These are phyloP conservation scores for Lithohypha guttulata DNA, from an alignment of 2,329 filamentous ascomycete species.

Conservation along the genomic window DNA sequence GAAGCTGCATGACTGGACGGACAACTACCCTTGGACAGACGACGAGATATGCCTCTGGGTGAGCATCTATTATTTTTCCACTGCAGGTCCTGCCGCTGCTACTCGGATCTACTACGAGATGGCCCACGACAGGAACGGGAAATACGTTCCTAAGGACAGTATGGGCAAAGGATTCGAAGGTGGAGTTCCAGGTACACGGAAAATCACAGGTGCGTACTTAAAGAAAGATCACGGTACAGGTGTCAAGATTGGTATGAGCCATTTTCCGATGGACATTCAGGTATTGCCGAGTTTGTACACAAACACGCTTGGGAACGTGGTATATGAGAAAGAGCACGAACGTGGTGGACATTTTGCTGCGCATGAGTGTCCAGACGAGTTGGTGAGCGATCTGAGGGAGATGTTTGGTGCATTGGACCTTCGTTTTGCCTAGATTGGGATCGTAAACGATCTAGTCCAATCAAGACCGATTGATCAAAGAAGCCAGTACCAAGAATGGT, in stretches of 20 bases:
- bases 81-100: constrained; percentile 57
- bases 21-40: constrained; percentile 60
- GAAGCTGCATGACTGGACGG: constrained; percentile 68
- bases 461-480: too few species aligned
- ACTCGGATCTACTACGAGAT: constrained; percentile 64
- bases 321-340: constrained; percentile 34
- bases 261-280: constrained; percentile 42
- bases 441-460: too few species aligned
- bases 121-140: constrained; percentile 27
- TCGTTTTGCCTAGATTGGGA: too few species aligned
- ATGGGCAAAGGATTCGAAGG: constrained; percentile 9
- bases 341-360: constrained; percentile 45
- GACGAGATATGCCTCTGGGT: constrained; percentile 70
- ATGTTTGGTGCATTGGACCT: too few species aligned
- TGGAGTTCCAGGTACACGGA: constrained; percentile 2
- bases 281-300: constrained; percentile 42
- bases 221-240: constrained; percentile 26
- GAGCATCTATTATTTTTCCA: constrained; percentile 60
- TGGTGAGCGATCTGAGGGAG: constrained; percentile 36
- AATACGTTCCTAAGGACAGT: constrained; percentile 18
- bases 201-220: constrained; percentile 28
- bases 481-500: too few species aligned
- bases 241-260: constrained; percentile 44
- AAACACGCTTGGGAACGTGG: constrained; percentile 40
- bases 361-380: constrained; percentile 39